Percentiles rank a stretch among this genome's conserved stretches.
phyloP scores from a whole-genome alignment of 2,329 filamentous ascomycete species.

The Colletotrichum salicis region DNA sequence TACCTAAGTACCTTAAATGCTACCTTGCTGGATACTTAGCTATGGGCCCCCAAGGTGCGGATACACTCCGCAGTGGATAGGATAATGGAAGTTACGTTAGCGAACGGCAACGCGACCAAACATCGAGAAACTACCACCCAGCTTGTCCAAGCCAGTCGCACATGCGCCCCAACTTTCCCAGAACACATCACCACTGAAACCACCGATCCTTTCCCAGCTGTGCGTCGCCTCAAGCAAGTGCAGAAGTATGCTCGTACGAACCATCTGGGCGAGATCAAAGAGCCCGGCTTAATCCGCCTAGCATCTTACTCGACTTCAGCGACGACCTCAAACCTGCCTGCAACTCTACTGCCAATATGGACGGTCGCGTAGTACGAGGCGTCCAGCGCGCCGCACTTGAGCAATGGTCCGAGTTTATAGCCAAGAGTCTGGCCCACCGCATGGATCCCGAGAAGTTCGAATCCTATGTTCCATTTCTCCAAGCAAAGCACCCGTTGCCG shows the following conservation, averaged over 20 bases:
- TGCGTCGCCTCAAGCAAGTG: not conserved
- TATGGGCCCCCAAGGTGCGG: not conserved
- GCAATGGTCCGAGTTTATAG: conserved; percentile 64
- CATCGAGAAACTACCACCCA: conserved; percentile 2
- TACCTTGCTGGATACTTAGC: not conserved
- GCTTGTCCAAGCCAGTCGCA: not conserved
- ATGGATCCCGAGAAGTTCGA: conserved; percentile 66
- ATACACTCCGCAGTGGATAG: not conserved
- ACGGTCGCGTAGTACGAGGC: conserved; percentile 28
- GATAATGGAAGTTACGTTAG: not conserved
- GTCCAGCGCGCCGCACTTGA: conserved; percentile 41
- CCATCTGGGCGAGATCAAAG: conserved; percentile 1
- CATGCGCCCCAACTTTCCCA: conserved; percentile 6
- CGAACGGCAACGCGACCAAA: not conserved
- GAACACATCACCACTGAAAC: not conserved
- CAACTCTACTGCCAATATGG: conserved; percentile 29
- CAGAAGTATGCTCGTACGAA: conserved; percentile 18
- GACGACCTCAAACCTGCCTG: not conserved
- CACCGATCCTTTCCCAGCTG: not conserved
- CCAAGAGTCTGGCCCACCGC: conserved; percentile 60
- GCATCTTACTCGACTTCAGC: conserved; percentile 11
- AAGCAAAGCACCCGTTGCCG: conserved; percentile 62
- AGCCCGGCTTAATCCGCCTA: conserved; percentile 25
- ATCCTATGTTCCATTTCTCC: conserved; percentile 59
- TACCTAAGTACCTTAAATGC: not conserved